These are phyloP conservation scores for Mucor irregularis DNA, from an alignment of 371 early-diverging fungal species.

Conservation along the genomic window DNA sequence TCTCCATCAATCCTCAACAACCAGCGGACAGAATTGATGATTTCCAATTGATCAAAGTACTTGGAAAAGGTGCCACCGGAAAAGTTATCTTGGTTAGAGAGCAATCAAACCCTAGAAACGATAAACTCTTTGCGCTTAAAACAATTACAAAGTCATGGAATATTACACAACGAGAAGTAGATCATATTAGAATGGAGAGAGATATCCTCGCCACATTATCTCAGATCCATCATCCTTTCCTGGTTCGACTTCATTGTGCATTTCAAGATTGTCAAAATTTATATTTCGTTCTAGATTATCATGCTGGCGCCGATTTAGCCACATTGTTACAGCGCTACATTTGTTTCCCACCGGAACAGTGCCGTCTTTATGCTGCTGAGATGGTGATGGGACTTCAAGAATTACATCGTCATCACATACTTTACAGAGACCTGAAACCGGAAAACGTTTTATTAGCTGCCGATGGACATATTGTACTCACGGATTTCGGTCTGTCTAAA, in stretches of 20 bases:
- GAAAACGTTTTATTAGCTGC: slow-evolving; percentile 67
- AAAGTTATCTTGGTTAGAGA: slow-evolving; percentile 84
- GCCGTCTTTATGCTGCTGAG: slow-evolving; percentile 77
- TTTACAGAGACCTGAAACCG: slow-evolving; percentile 74
- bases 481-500: slow-evolving; percentile 76
- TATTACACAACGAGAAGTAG: slow-evolving; percentile 83
- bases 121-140: slow-evolving; percentile 85
- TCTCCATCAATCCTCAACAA: neutral
- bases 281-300: slow-evolving; percentile 91
- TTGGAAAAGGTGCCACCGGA: slow-evolving; percentile 64
- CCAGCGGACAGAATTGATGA: slow-evolving; percentile 30
- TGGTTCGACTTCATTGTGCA: slow-evolving; percentile 88
- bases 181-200: slow-evolving; percentile 53
- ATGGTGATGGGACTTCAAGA: slow-evolving; percentile 75
- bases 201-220: slow-evolving; percentile 51
- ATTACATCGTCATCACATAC: slow-evolving; percentile 74
- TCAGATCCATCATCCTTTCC: slow-evolving; percentile 81
- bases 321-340: slow-evolving; percentile 37
- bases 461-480: slow-evolving; percentile 73
- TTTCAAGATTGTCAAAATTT: slow-evolving; percentile 90
- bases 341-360: slow-evolving; percentile 41
- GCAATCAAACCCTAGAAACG: slow-evolving; percentile 57
- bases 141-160: slow-evolving; percentile 93
- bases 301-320: slow-evolving; percentile 80
- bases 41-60: slow-evolving; percentile 54